These are phyloP conservation scores for Boletus sp. DNA, from an alignment of 768 basidiomycete species.

Conservation along the genomic window DNA sequence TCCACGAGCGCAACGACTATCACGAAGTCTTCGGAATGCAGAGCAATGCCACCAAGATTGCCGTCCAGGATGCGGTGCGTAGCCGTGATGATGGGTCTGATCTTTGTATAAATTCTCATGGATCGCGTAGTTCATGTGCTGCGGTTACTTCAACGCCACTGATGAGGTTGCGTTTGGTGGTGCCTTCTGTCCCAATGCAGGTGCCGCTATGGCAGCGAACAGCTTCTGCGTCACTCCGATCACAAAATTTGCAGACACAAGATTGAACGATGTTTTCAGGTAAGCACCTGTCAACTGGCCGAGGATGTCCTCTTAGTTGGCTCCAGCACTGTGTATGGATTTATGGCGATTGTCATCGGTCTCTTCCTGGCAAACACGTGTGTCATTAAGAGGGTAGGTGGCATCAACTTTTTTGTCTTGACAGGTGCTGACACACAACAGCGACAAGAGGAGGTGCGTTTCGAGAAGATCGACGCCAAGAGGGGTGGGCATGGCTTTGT, in stretches of 20 bases:
- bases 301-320: background rate
- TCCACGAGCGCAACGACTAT: constrained; percentile 69
- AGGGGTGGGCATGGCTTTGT: constrained; percentile 86
- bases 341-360: constrained; percentile 72
- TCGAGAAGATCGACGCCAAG: constrained; percentile 87
- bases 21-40: constrained; percentile 51
- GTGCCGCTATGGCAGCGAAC: constrained; percentile 32
- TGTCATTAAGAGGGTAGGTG: constrained; percentile 71
- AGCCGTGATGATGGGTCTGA: background rate
- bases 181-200: constrained; percentile 49
- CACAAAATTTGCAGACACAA: constrained; percentile 64
- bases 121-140: constrained; percentile 64
- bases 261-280: constrained; percentile 83
- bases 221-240: constrained; percentile 74
- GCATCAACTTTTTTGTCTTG: background rate
- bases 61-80: constrained; percentile 71
- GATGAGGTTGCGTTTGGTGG: constrained; percentile 60
- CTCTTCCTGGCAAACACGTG: constrained; percentile 80
- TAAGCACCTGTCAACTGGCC: constrained; percentile 31
- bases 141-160: constrained; percentile 77
- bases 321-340: constrained; percentile 68
- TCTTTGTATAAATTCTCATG: background rate
- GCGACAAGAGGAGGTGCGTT: constrained; percentile 79
- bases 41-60: constrained; percentile 44
- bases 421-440: constrained; percentile 30